Conservation (phyloP, 108 stramenopile species). For the Fistulifera solaris region DNA sequence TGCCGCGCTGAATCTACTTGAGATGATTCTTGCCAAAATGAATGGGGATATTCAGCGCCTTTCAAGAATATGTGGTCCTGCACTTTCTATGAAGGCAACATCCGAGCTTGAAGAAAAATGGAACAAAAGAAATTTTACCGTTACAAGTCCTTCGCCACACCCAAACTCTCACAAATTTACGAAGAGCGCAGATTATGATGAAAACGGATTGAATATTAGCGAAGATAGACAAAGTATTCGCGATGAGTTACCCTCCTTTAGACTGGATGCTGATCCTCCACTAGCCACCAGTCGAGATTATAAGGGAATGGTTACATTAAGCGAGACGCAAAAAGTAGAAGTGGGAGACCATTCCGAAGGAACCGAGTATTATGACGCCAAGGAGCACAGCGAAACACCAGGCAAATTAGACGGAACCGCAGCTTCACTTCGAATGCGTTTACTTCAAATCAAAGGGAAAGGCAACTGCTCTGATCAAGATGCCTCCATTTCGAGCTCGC, state of each 20-base stretch:
- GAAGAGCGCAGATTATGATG: too few species aligned
- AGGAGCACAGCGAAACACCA: constrained; percentile 3
- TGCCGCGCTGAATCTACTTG: constrained; percentile 60
- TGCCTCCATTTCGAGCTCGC: neutral
- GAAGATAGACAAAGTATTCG: too few species aligned
- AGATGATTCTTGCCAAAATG: constrained; percentile 50
- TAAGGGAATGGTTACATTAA: too few species aligned
- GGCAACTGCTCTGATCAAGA: constrained; percentile 9
- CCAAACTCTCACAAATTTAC: too few species aligned
- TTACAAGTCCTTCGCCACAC: neutral
- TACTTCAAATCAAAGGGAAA: constrained; percentile 42
- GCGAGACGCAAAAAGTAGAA: too few species aligned
- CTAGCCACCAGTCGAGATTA: too few species aligned
- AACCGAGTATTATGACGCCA: constrained; percentile 18
- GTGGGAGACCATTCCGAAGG: too few species aligned
- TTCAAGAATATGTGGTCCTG: constrained; percentile 46
- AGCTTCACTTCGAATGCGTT: constrained; percentile 42
- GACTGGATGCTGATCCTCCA: too few species aligned
- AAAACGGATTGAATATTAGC: too few species aligned
- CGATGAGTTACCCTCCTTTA: too few species aligned
- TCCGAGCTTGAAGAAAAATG: constrained; percentile 48
- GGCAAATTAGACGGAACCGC: constrained; percentile 25
- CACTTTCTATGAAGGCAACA: constrained; percentile 40
- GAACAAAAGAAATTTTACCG: constrained; percentile 3
- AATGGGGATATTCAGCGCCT: constrained; percentile 58